Conservation (phyloP, 2,329 filamentous ascomycete genomes). For the Myriosclerotinia scirpicola region DNA sequence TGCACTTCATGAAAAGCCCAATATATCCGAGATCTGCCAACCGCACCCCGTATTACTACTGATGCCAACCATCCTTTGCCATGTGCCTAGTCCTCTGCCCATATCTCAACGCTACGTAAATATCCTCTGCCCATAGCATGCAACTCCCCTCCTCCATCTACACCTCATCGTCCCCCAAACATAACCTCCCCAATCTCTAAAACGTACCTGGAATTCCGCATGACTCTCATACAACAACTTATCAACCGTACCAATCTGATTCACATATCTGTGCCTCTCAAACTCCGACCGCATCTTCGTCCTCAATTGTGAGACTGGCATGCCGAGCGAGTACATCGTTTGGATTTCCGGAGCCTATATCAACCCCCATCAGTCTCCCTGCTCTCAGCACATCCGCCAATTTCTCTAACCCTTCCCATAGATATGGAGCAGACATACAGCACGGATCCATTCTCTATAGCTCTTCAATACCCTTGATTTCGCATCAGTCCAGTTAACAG, state of each 20-base stretch:
- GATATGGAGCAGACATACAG: constrained; percentile 59
- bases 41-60: no score
- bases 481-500: constrained; percentile 85
- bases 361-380: constrained; percentile 13
- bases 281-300: constrained; percentile 97
- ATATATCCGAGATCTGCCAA: not conserved
- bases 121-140: no score
- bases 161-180: constrained; percentile 8
- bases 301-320: constrained; percentile 82
- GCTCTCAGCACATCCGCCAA: not conserved
- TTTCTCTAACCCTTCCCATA: not conserved
- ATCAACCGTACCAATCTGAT: constrained; percentile 84
- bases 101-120: no score
- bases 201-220: constrained; percentile 82
- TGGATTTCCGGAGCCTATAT: constrained; percentile 90
- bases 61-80: not conserved
- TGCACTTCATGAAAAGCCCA: not conserved
- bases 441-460: constrained; percentile 94
- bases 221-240: constrained; percentile 89
- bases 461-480: constrained; percentile 81
- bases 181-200: not conserved
- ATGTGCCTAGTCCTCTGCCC: not conserved
- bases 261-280: constrained; percentile 90
- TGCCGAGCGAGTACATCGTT: constrained; percentile 90
- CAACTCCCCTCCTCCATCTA: constrained; percentile 2